These are phyloP conservation scores for Allium cepa DNA, from an alignment of 106 monocot genomes.

Conservation along the genomic window DNA sequence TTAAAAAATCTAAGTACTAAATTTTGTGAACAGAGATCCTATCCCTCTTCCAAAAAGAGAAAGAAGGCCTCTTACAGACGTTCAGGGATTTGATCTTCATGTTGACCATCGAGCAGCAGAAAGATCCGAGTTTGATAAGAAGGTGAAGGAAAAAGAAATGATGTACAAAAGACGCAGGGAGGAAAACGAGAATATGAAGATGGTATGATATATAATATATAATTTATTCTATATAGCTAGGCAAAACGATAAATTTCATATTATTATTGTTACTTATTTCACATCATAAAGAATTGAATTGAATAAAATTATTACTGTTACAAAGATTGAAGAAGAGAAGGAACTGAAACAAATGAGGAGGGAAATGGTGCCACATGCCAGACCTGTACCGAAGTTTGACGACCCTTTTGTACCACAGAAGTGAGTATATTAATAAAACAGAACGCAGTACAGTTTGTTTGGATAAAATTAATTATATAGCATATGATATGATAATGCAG, in stretches of 20 bases:
- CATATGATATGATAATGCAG: constrained; percentile 15
- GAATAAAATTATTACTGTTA: not conserved
- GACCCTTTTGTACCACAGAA: constrained; percentile 79
- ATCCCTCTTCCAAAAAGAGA: constrained; percentile 70
- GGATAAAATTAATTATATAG: not conserved
- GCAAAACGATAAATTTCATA: not conserved
- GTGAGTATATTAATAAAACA: constrained; percentile 25
- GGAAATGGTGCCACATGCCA: constrained; percentile 84
- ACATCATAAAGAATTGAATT: not conserved
- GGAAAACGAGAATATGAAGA: constrained; percentile 58
- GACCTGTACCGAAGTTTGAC: constrained; percentile 66
- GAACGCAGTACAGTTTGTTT: not conserved
- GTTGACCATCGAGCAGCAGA: constrained; percentile 70
- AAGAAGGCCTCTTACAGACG: constrained; percentile 82
- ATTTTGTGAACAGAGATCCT: constrained; percentile 46
- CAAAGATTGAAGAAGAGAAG: constrained; percentile 86
- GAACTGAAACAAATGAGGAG: constrained; percentile 81
- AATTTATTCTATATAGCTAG: not conserved
- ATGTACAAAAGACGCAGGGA: constrained; percentile 74
- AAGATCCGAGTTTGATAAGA: constrained; percentile 87
- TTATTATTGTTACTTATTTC: not conserved
- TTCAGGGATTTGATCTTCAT: constrained; percentile 71
- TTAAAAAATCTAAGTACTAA: not conserved
- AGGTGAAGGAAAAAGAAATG: constrained; percentile 71
- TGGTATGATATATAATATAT: constrained; percentile 26